These are phyloP conservation scores for Microbotryomycetes sp. DNA, from an alignment of 1,284 basidiomycete genomes.

Conservation along the genomic window DNA sequence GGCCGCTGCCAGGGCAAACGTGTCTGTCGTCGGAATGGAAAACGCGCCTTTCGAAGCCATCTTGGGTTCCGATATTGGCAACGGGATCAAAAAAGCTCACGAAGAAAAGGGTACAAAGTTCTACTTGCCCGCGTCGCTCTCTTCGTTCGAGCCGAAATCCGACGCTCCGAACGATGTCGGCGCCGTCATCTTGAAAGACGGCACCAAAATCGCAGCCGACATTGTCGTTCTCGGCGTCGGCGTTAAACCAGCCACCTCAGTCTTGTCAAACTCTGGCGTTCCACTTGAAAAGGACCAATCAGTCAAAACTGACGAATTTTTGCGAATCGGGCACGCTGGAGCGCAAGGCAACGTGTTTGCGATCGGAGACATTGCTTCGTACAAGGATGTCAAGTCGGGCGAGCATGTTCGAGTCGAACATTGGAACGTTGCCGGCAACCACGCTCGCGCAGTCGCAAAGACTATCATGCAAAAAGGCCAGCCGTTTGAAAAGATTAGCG, in stretches of 20 bases:
- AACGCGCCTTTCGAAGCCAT: slow-evolving; percentile 72
- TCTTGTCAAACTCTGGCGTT: slow-evolving; percentile 59
- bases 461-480: slow-evolving; percentile 60
- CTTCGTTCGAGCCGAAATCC: slow-evolving; percentile 30
- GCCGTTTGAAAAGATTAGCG: slow-evolving; percentile 64
- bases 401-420: slow-evolving; percentile 67
- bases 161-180: slow-evolving; percentile 43
- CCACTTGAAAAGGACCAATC: slow-evolving; percentile 57
- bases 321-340: slow-evolving; percentile 49
- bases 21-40: slow-evolving; percentile 70
- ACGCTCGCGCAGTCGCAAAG: slow-evolving; percentile 74
- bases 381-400: slow-evolving; percentile 40
- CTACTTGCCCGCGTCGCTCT: slow-evolving; percentile 31
- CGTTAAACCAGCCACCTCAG: slow-evolving; percentile 75
- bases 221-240: slow-evolving; percentile 84
- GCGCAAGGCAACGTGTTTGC: slow-evolving; percentile 60
- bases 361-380: slow-evolving; percentile 76
- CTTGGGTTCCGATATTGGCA: slow-evolving; percentile 73
- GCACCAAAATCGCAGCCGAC: slow-evolving; percentile 61
- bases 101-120: slow-evolving; percentile 58
- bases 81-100: slow-evolving; percentile 71
- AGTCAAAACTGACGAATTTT: slow-evolving; percentile 69
- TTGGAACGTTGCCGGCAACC: slow-evolving; percentile 84
- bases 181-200: slow-evolving; percentile 61
- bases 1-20: slow-evolving; percentile 56